Evolutionary conservation across 371 early-diverging fungal genomes (phyloP).

Genomic region (Funneliformis caledonium): DNA sequence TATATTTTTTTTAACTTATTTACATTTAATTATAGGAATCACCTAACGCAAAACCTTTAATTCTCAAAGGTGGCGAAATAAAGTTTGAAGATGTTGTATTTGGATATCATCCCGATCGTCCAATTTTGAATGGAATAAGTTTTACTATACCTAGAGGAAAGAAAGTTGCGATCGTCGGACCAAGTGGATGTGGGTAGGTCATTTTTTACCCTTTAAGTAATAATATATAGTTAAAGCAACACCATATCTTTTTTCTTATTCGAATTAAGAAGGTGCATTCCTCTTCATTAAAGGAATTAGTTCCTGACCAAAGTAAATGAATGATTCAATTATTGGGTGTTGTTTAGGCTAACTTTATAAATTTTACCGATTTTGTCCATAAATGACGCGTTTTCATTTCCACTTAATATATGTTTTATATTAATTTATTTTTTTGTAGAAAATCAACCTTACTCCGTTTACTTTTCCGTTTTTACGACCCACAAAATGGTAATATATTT

Average conservation of each 20-base stretch:
- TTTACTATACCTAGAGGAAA: conserved; percentile 88
- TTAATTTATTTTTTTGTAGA: conserved; percentile 40
- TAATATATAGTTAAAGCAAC: not conserved
- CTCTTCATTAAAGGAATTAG: not conserved
- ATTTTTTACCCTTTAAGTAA: not conserved
- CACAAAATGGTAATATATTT: conserved; percentile 70
- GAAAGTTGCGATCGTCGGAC: conserved; percentile 94
- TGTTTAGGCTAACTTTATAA: not conserved
- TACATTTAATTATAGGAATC: conserved; percentile 51
- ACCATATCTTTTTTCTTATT: not conserved
- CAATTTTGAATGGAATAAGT: conserved; percentile 75
- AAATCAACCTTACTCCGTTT: conserved; percentile 84
- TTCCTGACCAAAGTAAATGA: not conserved
- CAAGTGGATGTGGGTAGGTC: conserved; percentile 87
- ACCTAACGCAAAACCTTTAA: conserved; percentile 60
- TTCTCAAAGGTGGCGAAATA: conserved; percentile 69
- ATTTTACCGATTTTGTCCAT: not conserved
- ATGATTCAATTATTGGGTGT: no score
- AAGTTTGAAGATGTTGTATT: conserved; percentile 86
- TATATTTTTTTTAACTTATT: not conserved
- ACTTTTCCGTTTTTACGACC: conserved; percentile 88
- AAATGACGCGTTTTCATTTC: not conserved
- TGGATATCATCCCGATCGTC: conserved; percentile 79
- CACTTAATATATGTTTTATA: not conserved
- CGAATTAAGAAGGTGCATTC: not conserved